Conservation (phyloP, 306 rosid genomes). For the Cucurbita moschata region DNA sequence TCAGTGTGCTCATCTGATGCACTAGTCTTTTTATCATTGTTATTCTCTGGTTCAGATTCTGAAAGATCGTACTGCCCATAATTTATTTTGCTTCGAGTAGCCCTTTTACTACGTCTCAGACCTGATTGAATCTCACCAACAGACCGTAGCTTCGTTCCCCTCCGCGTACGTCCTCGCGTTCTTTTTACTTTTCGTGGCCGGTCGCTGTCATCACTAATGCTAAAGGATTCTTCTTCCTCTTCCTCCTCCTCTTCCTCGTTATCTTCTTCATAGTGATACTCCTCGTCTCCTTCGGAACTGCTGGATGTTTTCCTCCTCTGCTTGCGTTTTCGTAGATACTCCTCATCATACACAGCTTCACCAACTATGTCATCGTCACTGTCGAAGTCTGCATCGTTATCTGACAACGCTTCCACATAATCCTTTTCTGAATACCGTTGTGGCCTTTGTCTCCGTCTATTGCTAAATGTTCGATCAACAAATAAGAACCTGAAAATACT, state of each 20-base stretch:
- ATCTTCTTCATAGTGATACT: constrained; percentile 76
- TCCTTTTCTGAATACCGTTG: constrained; percentile 78
- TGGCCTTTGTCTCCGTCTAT: constrained; percentile 75
- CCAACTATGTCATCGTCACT: constrained; percentile 98
- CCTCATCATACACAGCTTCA: constrained; percentile 91
- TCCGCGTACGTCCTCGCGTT: constrained; percentile 62
- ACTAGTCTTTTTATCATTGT: constrained; percentile 43
- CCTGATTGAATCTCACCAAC: constrained; percentile 73
- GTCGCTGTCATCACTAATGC: constrained; percentile 85
- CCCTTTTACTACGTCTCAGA: constrained; percentile 94
- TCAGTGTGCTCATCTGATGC: constrained; percentile 41
- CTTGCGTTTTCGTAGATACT: constrained; percentile 72
- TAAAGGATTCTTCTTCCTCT: constrained; percentile 59
- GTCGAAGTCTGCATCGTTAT: constrained; percentile 65
- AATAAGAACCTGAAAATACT: constrained; percentile 9
- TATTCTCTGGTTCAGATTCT: constrained; percentile 74
- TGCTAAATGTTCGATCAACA: constrained; percentile 27
- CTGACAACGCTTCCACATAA: constrained; percentile 61
- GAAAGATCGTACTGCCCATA: constrained; percentile 70
- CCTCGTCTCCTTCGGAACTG: constrained; percentile 98
- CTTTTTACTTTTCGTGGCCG: constrained; percentile 49
- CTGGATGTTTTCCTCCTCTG: constrained; percentile 70
- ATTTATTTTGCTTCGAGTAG: constrained; percentile 64
- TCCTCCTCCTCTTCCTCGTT: constrained; percentile 91
- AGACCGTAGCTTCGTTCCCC: constrained; percentile 76